These are phyloP conservation scores for Whalleya microplaca DNA, from an alignment of 2,329 filamentous ascomycete species.

Conservation along the genomic window DNA sequence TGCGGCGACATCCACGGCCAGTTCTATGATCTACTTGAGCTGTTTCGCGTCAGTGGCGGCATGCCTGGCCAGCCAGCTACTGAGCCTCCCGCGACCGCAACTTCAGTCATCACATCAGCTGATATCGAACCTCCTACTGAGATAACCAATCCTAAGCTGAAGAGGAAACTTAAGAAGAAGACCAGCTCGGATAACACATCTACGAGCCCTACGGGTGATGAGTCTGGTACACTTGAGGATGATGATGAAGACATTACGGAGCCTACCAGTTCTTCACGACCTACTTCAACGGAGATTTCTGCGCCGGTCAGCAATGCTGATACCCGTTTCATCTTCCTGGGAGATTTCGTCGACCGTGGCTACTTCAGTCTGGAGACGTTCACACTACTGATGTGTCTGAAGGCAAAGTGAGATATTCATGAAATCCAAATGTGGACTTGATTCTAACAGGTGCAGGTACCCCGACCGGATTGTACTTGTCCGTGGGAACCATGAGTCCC, in stretches of 20 bases:
- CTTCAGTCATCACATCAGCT: conserved; percentile 81
- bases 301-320: conserved; percentile 43
- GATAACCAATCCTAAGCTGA: conserved; percentile 85
- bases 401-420: conserved; percentile 59
- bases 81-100: conserved; percentile 68
- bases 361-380: conserved; percentile 99
- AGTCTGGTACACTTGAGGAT: conserved; percentile 51
- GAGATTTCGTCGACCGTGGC: conserved; percentile 96
- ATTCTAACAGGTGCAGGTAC: conserved; percentile 65
- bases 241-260: conserved; percentile 50
- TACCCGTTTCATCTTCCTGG: conserved; percentile 65
- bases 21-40: conserved; percentile 96
- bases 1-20: conserved; percentile 99
- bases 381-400: conserved; percentile 93
- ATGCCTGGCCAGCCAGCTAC: conserved; percentile 85
- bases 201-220: conserved; percentile 53
- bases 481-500: conserved; percentile 95
- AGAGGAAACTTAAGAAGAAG: conserved; percentile 78
- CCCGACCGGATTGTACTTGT: conserved; percentile 94
- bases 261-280: conserved; percentile 38
- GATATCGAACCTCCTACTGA: conserved; percentile 89
- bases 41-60: conserved; percentile 94
- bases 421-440: conserved; percentile 2
- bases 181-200: conserved; percentile 53
- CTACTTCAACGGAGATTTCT: conserved; percentile 32